Evolutionary conservation across 805 yeast species (phyloP), one percentile per base, ranked within the genome.

Genomic region (Cyberlindnera mrakii): DNA sequence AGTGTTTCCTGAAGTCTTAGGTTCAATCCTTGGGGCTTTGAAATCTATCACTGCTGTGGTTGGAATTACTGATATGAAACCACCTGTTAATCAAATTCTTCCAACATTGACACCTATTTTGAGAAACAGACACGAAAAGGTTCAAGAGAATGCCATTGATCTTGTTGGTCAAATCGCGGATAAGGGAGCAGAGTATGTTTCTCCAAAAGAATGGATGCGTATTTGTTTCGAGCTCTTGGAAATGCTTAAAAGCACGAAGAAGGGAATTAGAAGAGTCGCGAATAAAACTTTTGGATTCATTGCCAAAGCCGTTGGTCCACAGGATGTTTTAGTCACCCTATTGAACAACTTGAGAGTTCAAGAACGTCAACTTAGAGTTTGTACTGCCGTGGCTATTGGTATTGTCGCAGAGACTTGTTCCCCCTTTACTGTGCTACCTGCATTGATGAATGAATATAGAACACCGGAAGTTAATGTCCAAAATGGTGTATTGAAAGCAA

Each of bases 341-440:
- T 65, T 93, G 44, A 87, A 85, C 53, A 91, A 91, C 53, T 68
- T 93, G 51, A 75, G 86, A 46, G 95, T 90, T 7, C 98, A 91
- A 59, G 98, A 93, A 59, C 85, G 99, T 58, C 99, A 93, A 65
- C 71, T 87, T 34, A 82, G 99, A 58, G 96, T 93, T 8, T 91
- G 96, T 61, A 88, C 98, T 0, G 96, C 99, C 6, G 97, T 93
- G 33, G 99, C 99, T 0, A 86, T 93, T 51, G 99, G 96, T 31
- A 89, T 93, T 52, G 95, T 93, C 8, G 98, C 98, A 0, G 93
- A 90, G 45, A 80, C 85, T 0, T 93, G 98, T 62, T 78, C 87
- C 0, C 96, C 98, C 0, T 93, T 85, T 63, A 87, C 97, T 0
- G 95, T 91, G 0, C 63, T 93, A 8, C 99, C 99, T 0, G 95